These are phyloP conservation scores for Cochlearia excelsa DNA, from an alignment of 345 rosid species.

Conservation along the genomic window DNA sequence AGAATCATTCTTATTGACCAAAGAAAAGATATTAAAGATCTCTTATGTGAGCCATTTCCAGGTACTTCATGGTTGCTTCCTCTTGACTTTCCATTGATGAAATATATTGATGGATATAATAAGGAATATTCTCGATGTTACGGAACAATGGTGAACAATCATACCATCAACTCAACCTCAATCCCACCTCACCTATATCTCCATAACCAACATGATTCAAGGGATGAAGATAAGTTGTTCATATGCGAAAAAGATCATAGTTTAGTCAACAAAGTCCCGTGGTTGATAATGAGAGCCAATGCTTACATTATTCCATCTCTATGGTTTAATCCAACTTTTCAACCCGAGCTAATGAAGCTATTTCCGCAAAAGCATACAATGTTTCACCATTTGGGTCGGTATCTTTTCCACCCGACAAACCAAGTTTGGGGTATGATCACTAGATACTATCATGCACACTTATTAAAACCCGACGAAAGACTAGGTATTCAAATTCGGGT, in stretches of 20 bases:
- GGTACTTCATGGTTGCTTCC: too few species aligned
- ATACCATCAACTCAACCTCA: conserved; percentile 19
- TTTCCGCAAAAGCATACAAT: conserved; percentile 38
- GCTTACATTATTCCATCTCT: conserved; percentile 37
- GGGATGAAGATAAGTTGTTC: conserved; percentile 41
- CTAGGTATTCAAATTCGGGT: conserved; percentile 41
- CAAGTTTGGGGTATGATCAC: conserved; percentile 16
- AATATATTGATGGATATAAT: too few species aligned
- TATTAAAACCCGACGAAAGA: conserved; percentile 32
- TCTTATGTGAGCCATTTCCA: too few species aligned
- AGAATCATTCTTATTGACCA: too few species aligned
- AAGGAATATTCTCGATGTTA: not conserved
- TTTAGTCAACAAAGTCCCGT: conserved; percentile 29
- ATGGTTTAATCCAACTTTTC: conserved; percentile 37
- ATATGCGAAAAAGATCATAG: conserved; percentile 34
- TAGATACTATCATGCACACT: conserved; percentile 29
- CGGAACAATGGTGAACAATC: conserved; percentile 25
- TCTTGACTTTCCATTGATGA: too few species aligned
- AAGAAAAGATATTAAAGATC: conserved; percentile 44
- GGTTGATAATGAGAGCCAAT: conserved; percentile 39
- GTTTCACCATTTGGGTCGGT: conserved; percentile 9
- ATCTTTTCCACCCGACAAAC: conserved; percentile 44
- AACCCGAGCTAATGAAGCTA: conserved; percentile 24
- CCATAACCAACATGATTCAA: conserved; percentile 34
- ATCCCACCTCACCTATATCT: conserved; percentile 29